Conservation (phyloP, 768 basidiomycete species). For the Amanita inopinata region DNA sequence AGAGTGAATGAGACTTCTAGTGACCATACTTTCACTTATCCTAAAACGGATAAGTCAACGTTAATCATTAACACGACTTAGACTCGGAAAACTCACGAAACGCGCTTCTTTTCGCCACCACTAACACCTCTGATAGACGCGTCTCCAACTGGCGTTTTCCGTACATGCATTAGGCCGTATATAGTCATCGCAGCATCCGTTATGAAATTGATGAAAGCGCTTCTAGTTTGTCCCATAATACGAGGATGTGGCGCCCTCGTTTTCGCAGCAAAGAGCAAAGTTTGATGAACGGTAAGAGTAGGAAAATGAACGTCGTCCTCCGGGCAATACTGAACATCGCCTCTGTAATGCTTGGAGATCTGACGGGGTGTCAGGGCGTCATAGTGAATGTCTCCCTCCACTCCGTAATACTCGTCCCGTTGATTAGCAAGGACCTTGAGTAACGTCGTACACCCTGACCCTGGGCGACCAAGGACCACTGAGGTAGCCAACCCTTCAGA, state of each 20-base stretch:
- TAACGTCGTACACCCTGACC: conserved; percentile 77
- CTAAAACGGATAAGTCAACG: conserved; percentile 9
- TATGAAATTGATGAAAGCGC: conserved; percentile 32
- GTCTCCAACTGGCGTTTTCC: conserved; percentile 70
- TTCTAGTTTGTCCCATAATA: conserved; percentile 29
- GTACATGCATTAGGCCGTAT: conserved; percentile 68
- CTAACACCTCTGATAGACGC: conserved; percentile 65
- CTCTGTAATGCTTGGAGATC: conserved; percentile 56
- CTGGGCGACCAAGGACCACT: conserved; percentile 84
- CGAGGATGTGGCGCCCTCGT: conserved; percentile 58
- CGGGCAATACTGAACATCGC: conserved; percentile 73
- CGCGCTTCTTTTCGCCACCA: conserved; percentile 75
- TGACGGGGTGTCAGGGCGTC: conserved; percentile 64
- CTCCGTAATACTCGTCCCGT: conserved; percentile 52
- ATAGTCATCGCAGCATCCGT: conserved; percentile 53
- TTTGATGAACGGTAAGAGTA: conserved; percentile 71
- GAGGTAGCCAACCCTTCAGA: neutral
- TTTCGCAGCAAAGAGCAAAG: conserved; percentile 58
- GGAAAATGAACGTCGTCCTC: conserved; percentile 87
- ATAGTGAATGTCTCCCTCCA: conserved; percentile 67
- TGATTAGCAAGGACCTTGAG: conserved; percentile 77
- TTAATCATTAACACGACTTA: neutral
- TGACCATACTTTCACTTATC: conserved; percentile 48
- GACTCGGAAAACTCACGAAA: conserved; percentile 32
- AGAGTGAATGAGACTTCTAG: conserved; percentile 48